Evolutionary conservation across 2,329 filamentous ascomycete genomes (phyloP).

Genomic region (Orbilia blumenaviensis): DNA sequence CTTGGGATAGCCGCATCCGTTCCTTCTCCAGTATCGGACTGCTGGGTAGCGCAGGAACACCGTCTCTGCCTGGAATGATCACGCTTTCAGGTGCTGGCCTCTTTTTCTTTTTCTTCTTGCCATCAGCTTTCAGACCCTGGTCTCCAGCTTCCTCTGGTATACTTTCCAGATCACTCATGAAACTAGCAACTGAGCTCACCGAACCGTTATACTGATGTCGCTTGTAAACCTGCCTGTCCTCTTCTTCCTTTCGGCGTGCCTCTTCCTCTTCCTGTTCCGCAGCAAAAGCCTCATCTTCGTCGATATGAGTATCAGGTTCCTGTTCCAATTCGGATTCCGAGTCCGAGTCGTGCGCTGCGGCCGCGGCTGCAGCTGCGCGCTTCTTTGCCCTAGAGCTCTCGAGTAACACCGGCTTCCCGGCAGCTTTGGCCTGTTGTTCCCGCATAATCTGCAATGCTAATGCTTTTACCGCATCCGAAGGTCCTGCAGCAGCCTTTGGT

Average conservation of each 20-base stretch:
- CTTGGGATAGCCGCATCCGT: constrained; percentile 7
- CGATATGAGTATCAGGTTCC: constrained; percentile 26
- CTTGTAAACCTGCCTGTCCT: constrained; percentile 23
- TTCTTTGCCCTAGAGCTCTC: constrained; percentile 37
- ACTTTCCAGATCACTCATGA: constrained; percentile 47
- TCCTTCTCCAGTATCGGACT: constrained; percentile 42
- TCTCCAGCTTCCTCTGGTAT: constrained; percentile 47
- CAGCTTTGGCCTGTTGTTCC: constrained; percentile 40
- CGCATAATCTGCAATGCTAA: constrained; percentile 44
- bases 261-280: constrained; percentile 2
- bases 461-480: constrained; percentile 45
- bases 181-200: constrained; percentile 46
- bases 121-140: neutral
- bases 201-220: constrained; percentile 43
- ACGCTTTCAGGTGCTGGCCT: constrained; percentile 24
- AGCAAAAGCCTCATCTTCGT: constrained; percentile 24
- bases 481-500: constrained; percentile 5
- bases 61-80: constrained; percentile 41
- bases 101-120: constrained; percentile 50
- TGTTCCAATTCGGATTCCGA: constrained; percentile 1
- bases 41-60: constrained; percentile 41
- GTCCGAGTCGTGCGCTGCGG: neutral
- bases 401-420: constrained; percentile 25
- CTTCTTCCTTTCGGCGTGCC: neutral
- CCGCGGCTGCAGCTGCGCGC: constrained; percentile 7